These are phyloP conservation scores for Pterocarpus santalinus DNA, from an alignment of 306 rosid species.

Conservation along the genomic window DNA sequence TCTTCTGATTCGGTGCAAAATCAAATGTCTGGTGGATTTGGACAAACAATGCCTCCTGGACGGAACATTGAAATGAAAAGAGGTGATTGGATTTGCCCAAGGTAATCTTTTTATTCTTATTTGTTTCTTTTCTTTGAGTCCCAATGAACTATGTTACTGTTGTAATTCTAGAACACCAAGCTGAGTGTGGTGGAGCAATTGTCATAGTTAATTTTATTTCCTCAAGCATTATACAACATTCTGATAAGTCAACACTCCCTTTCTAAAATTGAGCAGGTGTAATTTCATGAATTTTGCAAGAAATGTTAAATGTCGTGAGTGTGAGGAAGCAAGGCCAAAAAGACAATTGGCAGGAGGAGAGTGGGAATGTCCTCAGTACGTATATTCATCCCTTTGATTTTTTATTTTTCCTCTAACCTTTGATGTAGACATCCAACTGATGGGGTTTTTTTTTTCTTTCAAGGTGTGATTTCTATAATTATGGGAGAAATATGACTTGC, in stretches of 20 bases:
- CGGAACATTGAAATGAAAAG: constrained; percentile 87
- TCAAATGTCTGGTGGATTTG: constrained; percentile 58
- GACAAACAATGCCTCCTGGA: constrained; percentile 52
- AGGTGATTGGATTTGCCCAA: constrained; percentile 94
- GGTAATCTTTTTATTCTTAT: constrained; percentile 56
- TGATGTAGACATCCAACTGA: constrained; percentile 41
- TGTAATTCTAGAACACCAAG: constrained; percentile 15
- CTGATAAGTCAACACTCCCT: constrained; percentile 30
- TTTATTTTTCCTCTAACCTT: constrained; percentile 26
- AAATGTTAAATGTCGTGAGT: constrained; percentile 85
- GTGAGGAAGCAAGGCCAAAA: constrained; percentile 90
- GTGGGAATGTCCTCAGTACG: constrained; percentile 99
- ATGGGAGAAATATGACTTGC: constrained; percentile 78
- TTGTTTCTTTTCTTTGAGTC: constrained; percentile 6
- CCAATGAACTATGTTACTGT: constrained; percentile 20
- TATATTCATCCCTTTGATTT: constrained; percentile 39
- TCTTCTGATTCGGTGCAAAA: constrained; percentile 55
- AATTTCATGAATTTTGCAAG: constrained; percentile 96
- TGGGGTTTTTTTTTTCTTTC: constrained; percentile 42
- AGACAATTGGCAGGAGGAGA: constrained; percentile 88
- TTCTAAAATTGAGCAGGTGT: constrained; percentile 73
- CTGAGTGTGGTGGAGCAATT: constrained; percentile 8
- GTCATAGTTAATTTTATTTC: constrained; percentile 6
- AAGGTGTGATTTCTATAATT: constrained; percentile 92
- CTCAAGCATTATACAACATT: constrained; percentile 14